Base-by-base conservation (phyloP, 2,329 filamentous ascomycete genomes). In the Juglanconis sp. region DNA sequence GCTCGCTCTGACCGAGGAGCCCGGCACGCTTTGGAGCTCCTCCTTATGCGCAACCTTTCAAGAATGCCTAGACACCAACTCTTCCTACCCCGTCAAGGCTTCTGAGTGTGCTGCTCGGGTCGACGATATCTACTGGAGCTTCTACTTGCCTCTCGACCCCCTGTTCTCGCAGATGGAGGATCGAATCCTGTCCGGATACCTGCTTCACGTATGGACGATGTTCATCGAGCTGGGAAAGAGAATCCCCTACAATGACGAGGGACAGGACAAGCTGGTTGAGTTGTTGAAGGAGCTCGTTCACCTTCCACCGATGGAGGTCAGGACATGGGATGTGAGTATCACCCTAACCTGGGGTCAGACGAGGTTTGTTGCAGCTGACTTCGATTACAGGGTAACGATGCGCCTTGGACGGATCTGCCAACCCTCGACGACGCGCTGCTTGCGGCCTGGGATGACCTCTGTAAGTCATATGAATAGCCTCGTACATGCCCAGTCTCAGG, bases 111-210 rank as follows among this genome's bases (percentile, higher is more conserved):
- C 61, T 24, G 58, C 53, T 9, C 57, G 61, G 38, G 60, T 63
- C 15, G 61, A 63, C 46, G 61, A 63, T 50, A 56, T 63, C n/a
- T 63, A 63, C 57, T 63, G 61, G 61, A 63, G 61, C 54, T 63
- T 60, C n/a, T 63, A 63, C 36, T 52, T 63, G 30, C 61, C 61
- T 0, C 46, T 63, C 11, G 61, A 63, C 46, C 61, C 61, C 8
- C 40, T 63, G 6, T 11, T 57, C 5, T 55, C 55, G 32, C 56
- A 51, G 31, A 57, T 63, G 61, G 61, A 63, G 57, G 61, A 63
- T 32, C 49, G 57, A 4, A 63, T 63, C 38, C 53, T 63, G 1
- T 63, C 61, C 4, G 61, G 61, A 0, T 63, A 63, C 47, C 56
- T 63, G 24, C 54, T 63, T 15, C 61, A 63, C 24, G 61, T 63